These are phyloP conservation scores for Pichia sp. DNA, from an alignment of 1,139 yeast genomes.

Conservation along the genomic window DNA sequence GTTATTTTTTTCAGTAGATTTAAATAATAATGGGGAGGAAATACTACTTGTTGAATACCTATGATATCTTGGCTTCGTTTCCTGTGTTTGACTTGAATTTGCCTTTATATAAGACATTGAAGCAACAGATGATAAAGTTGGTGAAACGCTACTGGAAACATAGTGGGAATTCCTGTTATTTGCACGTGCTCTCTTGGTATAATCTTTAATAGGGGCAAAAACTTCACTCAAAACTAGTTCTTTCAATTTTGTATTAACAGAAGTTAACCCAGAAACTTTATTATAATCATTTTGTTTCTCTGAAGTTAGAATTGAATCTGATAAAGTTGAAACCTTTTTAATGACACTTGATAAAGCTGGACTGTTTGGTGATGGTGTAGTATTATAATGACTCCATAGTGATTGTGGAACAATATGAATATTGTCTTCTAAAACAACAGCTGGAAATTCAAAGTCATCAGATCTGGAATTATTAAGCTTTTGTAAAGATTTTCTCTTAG, in stretches of 20 bases:
- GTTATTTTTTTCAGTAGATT: not conserved
- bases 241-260: constrained; percentile 56
- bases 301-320: no score
- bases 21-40: constrained; percentile 5
- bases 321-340: no score
- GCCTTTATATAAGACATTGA: constrained; percentile 1
- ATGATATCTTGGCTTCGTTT: constrained; percentile 12
- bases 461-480: not conserved
- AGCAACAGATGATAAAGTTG: constrained; percentile 11
- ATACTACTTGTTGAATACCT: constrained; percentile 26
- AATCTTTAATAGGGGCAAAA: constrained; percentile 46
- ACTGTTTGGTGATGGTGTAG: constrained; percentile 41
- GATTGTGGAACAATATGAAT: constrained; percentile 83
- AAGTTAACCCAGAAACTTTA: constrained; percentile 50
- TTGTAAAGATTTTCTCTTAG: constrained; percentile 1
- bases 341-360: no score
- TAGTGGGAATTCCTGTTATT: constrained; percentile 10
- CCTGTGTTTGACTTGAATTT: not conserved
- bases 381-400: constrained; percentile 52
- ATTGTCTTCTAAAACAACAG: constrained; percentile 82
- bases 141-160: constrained; percentile 11
- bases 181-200: constrained; percentile 21
- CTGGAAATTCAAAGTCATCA: constrained; percentile 38
- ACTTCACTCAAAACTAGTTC: constrained; percentile 66
- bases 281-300: no score